Base-by-base conservation (phyloP, 345 rosid species). In the Citrus australasica region DNA sequence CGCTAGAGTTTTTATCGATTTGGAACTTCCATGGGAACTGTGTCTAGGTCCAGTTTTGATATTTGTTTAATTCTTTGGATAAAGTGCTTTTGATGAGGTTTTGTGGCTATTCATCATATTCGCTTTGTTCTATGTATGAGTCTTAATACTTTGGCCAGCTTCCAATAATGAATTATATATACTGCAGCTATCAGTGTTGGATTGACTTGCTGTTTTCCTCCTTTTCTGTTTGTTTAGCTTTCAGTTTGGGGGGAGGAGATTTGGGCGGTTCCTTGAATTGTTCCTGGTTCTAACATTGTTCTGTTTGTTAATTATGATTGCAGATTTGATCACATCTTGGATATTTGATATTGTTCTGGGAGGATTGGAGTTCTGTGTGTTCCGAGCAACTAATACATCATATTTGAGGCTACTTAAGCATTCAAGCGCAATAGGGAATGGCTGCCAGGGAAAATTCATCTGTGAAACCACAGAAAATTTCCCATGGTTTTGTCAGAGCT, bases 381-480 rank as follows among this genome's bases (percentile, higher is more conserved):
- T 82, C 75, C 38, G 33, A 48, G 60, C 27, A 51, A 21, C 64
- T 71, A 46, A 14, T 61, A 66, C 83, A 46, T 67, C 72, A 73
- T 72, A 72, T 59, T 37, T 53, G 77, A 73, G 71, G 62, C 76
- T 28, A 63, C 75, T 56, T 37, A 51, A 59, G 62, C 76, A 69
- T 69, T 69, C 82, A 75, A 74, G 75, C 74, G 69, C 72, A 90
- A 92, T 77, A 74, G 78, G 76, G 69, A 67, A 90, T 93, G 97
- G 87, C 87, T 80, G 76, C 81, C 58, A 81, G 78, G 78, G 83
- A 78, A 76, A 86, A 74, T 81, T 82, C 89, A 72, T 80, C 90
- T 61, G 80, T 75, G 27, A 78, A 88, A 75, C 78, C 85, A n/a
- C 83, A 75, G 78, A 90, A 66, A 78, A 66, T 58, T 78, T 77